A percentile compares a stretch with the other conserved stretches of the same genome.
Conservation (phyloP, 768 basidiomycete species). For the Lentinus tigrinus region DNA sequence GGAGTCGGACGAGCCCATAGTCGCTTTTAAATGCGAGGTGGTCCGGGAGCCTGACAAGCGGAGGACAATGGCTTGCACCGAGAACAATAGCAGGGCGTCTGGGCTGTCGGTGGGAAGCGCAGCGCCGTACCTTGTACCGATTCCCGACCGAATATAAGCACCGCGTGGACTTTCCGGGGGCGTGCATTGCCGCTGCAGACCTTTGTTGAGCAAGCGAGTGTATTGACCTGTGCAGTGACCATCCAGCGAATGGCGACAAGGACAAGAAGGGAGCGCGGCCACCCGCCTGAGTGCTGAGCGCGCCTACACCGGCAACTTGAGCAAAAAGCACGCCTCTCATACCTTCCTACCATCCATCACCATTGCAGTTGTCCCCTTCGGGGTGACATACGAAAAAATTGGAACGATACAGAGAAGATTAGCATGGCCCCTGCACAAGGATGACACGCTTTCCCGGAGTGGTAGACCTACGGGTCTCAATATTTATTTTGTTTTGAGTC, state of each 20-base stretch:
- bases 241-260: too few species aligned
- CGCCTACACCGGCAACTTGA: too few species aligned
- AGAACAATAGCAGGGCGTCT: constrained; percentile 16
- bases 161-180: neutral
- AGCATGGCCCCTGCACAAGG: constrained; percentile 99
- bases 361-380: constrained; percentile 63
- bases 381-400: constrained; percentile 98
- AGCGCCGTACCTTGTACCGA: constrained; percentile 1
- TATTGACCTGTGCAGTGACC: too few species aligned
- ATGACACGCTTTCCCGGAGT: constrained; percentile 99
- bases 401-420: constrained; percentile 99
- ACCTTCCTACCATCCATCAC: too few species aligned
- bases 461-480: constrained; percentile 55
- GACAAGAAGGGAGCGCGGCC: too few species aligned
- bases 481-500: constrained; percentile 42
- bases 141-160: too few species aligned
- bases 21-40: constrained; percentile 8
- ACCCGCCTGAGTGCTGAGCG: too few species aligned
- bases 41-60: neutral
- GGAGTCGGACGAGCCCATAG: neutral
- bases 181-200: too few species aligned
- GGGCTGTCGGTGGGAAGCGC: constrained; percentile 10
- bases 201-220: too few species aligned
- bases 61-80: constrained; percentile 13
- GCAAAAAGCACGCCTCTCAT: too few species aligned